A percentile compares a stretch with the other conserved stretches of the same genome.
These are phyloP conservation scores for Rhizophagus clarus DNA, from an alignment of 192 early-diverging fungal genomes.

Conservation along the genomic window DNA sequence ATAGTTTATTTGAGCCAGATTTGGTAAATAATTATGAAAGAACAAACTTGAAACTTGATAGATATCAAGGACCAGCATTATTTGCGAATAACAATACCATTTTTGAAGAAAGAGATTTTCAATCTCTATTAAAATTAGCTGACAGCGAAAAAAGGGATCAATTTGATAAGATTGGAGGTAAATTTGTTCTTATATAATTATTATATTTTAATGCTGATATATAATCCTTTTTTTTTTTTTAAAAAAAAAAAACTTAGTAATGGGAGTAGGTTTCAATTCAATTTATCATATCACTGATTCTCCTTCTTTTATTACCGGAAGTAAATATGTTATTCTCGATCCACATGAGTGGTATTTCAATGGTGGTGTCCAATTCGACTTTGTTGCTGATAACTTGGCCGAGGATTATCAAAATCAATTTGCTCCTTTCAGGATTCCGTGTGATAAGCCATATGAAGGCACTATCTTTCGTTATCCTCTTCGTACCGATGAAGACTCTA, in stretches of 20 bases:
- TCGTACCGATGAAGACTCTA: conserved; percentile 33
- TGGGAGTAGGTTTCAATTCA: conserved; percentile 8
- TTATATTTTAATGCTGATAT: too few relatives aligned
- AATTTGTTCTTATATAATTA: too few relatives aligned
- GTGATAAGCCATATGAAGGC: conserved; percentile 34
- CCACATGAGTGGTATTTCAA: conserved; percentile 36
- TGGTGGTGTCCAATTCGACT: conserved; percentile 32
- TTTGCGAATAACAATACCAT: conserved; percentile 26
- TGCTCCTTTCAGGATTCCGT: conserved; percentile 26
- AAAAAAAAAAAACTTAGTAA: not conserved
- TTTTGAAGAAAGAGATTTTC: conserved; percentile 30
- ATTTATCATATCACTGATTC: conserved; percentile 46
- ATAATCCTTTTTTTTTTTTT: too few relatives aligned
- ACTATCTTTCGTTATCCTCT: conserved; percentile 46
- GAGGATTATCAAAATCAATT: conserved; percentile 35
- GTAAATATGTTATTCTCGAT: conserved; percentile 39
- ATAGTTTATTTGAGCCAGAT: not conserved
- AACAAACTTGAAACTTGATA: not conserved
- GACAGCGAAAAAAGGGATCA: conserved; percentile 31
- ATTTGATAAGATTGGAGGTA: conserved; percentile 7
- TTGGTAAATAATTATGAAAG: too few relatives aligned
- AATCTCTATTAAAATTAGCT: conserved; percentile 25
- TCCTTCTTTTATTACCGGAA: conserved; percentile 38
- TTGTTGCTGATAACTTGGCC: conserved; percentile 9
- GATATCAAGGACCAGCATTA: conserved; percentile 35